Evolutionary conservation across 106 monocot species (phyloP), one percentile per base, ranked within the genome.

Genomic region (Agapanthus africanus): DNA sequence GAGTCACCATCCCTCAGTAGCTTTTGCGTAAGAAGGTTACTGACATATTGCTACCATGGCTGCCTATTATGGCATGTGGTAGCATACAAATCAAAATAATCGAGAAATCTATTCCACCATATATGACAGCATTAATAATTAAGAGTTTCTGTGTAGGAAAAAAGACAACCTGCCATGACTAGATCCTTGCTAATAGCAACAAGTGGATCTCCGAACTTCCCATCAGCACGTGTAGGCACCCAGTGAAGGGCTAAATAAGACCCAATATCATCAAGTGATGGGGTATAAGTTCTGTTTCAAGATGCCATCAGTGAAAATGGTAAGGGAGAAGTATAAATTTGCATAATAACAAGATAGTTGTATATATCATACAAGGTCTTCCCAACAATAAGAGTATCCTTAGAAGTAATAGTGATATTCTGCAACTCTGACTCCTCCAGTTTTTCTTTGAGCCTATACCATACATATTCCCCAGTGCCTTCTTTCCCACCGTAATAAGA

Each of bases 401-500:
- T 72, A 52, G 63, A 27, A 68, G 56, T 32, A 54, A 40, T 32
- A 65, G 78, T 67, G 37, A 81, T 63, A 37, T 73, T 59, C 51
- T 71, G 26, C 51, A 79, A 67, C 34, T 83, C 84, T 59, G 65
- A 65, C 11, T 54, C 77, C 0, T 72, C 73, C 49, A 81, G 64
- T 69, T 87, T 99, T 54, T 50, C 82, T 65, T 67, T 77, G 15
- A 78, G 80, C 84, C 85, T 82, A 50, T 93, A 99, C 99, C 99
- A 99, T 66, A 80, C 71, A 69, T 80, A 93, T 51, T 75, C 46
- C 18, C 87, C 87, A 71, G 32, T 63, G 27, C 97, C 97, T 81
- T 99, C 97, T 52, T 76, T 74, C 66, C 97, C 97, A 76, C 97
- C 97, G 85, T 78, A 99, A 67, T 99, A 99, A 49, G 78, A 75